These are phyloP conservation scores for Aotearoamyces nothofagi DNA, from an alignment of 2,329 filamentous ascomycete genomes.

Conservation along the genomic window DNA sequence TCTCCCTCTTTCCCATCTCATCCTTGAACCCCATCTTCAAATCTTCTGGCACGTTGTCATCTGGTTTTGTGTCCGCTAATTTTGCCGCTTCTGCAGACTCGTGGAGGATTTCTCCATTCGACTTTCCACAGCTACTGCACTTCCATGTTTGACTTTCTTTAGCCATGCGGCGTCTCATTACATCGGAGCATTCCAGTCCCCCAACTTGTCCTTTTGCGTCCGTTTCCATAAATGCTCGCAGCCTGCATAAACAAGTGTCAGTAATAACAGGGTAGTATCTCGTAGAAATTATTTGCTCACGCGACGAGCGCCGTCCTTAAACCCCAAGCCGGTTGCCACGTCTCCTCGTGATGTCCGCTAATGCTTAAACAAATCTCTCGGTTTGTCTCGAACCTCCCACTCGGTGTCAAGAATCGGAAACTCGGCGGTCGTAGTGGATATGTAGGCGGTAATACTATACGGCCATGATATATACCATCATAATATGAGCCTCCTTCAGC, in stretches of 20 bases:
- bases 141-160: constrained; percentile 47
- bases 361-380: constrained; percentile 94
- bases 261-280: too few relatives aligned
- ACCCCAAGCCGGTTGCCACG: constrained; percentile 97
- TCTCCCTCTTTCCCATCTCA: constrained; percentile 37
- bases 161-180: constrained; percentile 54
- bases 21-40: constrained; percentile 54
- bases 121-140: constrained; percentile 55
- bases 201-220: constrained; percentile 80
- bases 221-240: constrained; percentile 87
- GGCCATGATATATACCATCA: constrained; percentile 82
- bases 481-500: constrained; percentile 33
- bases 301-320: constrained; percentile 74
- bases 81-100: constrained; percentile 47
- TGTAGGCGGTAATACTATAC: constrained; percentile 75
- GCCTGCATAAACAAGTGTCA: too few relatives aligned
- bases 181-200: constrained; percentile 63
- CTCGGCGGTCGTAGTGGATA: constrained; percentile 86
- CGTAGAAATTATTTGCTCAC: too few relatives aligned
- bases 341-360: constrained; percentile 90
- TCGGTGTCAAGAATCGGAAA: constrained; percentile 91
- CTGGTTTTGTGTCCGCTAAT: constrained; percentile 22
- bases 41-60: constrained; percentile 33
- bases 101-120: constrained; percentile 58
- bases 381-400: constrained; percentile 88